Conservation (phyloP, 495 filamentous ascomycete genomes). For the Aspergillus sclerotioniger region DNA sequence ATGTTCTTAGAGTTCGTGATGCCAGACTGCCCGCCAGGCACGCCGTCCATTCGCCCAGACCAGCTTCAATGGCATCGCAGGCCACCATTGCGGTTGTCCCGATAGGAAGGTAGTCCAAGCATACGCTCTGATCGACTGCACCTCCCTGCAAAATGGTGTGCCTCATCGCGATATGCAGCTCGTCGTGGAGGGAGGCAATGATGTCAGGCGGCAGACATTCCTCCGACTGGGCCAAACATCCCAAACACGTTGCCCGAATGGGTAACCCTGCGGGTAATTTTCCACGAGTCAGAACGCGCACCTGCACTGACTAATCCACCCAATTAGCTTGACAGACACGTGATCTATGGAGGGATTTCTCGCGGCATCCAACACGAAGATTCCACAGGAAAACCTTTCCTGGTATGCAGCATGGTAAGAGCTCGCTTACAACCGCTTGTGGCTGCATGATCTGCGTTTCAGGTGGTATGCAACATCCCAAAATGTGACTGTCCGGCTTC, state of each 20-base stretch:
- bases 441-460: neutral
- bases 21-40: neutral
- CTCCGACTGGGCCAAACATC: constrained; percentile 7
- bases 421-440: neutral
- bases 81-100: too few species aligned
- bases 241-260: constrained; percentile 5
- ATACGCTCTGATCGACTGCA: neutral
- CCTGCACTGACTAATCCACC: neutral
- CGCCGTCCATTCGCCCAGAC: too few species aligned
- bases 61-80: too few species aligned
- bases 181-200: neutral
- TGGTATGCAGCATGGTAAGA: neutral
- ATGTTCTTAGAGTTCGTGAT: neutral
- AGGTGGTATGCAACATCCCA: neutral
- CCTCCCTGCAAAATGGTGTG: neutral
- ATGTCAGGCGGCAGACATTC: constrained; percentile 10
- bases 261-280: constrained; percentile 6
- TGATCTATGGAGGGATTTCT: neutral
- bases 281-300: neutral
- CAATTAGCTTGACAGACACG: neutral
- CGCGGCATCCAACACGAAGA: too few species aligned
- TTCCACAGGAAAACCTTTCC: too few species aligned
- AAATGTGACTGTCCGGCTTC: neutral
- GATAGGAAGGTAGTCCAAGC: too few species aligned
- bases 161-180: neutral